Evolutionary conservation across 352 stramenopile genomes (phyloP), one percentile per base, ranked within the genome.

Genomic region (Phytophthora agathidicida): DNA sequence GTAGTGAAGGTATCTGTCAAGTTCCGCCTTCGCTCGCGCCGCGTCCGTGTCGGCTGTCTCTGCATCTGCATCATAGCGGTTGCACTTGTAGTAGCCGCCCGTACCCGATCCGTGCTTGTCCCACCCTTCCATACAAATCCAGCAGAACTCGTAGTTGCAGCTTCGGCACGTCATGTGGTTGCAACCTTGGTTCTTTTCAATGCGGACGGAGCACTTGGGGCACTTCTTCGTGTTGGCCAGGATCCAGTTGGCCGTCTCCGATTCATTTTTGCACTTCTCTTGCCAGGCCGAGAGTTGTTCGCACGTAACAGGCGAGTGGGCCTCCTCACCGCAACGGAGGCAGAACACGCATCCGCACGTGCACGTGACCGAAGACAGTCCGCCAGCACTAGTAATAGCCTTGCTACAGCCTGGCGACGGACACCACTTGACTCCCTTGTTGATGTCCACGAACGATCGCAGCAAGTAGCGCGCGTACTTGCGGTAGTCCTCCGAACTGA

Each of bases 171-270:
- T 98, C 94, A 99, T 99, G 86, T 99, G 97, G 76, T 99, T 99
- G 80, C 97, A 99, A 19, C 98, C 98, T 62, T 99, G 96, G 74
- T 99, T 99, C 79, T 99, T 99, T 76, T 99, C 97, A 71, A 99
- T 99, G 45, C 97, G 91, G 58, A 96, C 97, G 17, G 85, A 86
- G 77, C 98, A 99, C 74, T 99, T 99, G 9, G 98, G 98, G 76
- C 98, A 99, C 51, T 97, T 97, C 81, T 99, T 99, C 28, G 97
- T 99, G 81, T 99, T 99, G 27, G 97, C 97, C 8, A 99, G 68
- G 44, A 99, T 99, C 98, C 97, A 99, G 74, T 99, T 99, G 38
- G 97, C 97, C 20, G 97, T 99, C 79, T 99, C 97, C 7, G 86
- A 98, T 73, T 99, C 97, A 51, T 99, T 99, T 26, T 85, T 70